Conservation (phyloP, 345 rosid genomes). For the Ricinus communis region DNA sequence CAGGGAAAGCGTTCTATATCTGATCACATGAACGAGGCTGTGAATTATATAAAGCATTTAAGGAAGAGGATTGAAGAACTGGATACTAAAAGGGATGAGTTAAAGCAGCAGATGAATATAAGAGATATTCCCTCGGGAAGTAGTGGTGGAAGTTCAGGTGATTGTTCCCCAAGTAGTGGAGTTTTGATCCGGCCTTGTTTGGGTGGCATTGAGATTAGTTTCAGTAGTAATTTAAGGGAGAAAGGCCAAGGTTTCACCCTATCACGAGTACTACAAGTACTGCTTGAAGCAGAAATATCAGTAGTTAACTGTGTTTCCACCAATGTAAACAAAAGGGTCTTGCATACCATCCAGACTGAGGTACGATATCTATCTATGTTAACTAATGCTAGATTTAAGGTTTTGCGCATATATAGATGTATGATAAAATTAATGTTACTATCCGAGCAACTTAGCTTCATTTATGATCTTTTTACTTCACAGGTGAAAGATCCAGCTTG, state of each 20-base stretch:
- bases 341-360: conserved; percentile 58
- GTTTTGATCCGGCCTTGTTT: conserved; percentile 43
- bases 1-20: conserved; percentile 92
- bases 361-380: conserved; percentile 23
- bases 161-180: neutral
- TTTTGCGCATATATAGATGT: neutral
- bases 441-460: neutral
- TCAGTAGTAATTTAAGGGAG: conserved; percentile 33
- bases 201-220: conserved; percentile 54
- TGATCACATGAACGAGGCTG: conserved; percentile 80
- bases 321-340: conserved; percentile 41
- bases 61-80: conserved; percentile 47
- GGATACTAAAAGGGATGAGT: conserved; percentile 39
- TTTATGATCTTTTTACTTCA: conserved; percentile 13
- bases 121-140: conserved; percentile 7
- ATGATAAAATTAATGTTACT: neutral
- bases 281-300: conserved; percentile 49
- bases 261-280: conserved; percentile 47
- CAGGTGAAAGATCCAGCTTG: conserved; percentile 49
- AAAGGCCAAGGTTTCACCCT: conserved; percentile 30
- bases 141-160: conserved; percentile 15
- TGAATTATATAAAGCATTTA: conserved; percentile 59
- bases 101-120: conserved; percentile 32
- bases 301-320: conserved; percentile 52
- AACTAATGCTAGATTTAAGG: neutral